phyloP scores from a whole-genome alignment of 2,329 filamentous ascomycete species.

The Atkinsonella hypoxylon region DNA sequence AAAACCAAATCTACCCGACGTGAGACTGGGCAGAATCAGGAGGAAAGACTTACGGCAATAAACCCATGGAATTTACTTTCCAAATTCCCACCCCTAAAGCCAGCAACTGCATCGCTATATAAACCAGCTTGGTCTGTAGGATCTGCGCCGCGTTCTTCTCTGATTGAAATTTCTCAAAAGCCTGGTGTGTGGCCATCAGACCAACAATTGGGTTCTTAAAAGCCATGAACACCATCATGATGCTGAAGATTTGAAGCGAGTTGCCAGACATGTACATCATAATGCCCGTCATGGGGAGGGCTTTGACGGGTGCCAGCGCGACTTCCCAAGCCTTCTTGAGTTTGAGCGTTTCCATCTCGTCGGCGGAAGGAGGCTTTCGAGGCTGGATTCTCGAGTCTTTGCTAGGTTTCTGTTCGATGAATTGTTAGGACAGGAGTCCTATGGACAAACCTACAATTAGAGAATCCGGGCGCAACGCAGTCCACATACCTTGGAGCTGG shows the following conservation, averaged over 20 bases:
- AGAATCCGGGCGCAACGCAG: no score
- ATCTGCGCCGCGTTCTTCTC: slow-evolving; percentile 63
- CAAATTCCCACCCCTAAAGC: slow-evolving; percentile 79
- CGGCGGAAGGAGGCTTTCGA: slow-evolving; percentile 58
- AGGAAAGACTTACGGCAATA: slow-evolving; percentile 63
- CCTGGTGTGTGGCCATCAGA: slow-evolving; percentile 67
- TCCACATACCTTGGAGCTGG: slow-evolving; percentile 43
- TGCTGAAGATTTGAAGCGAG: slow-evolving; percentile 95
- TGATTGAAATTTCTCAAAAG: slow-evolving; percentile 86
- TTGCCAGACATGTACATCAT: slow-evolving; percentile 99
- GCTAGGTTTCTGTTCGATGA: slow-evolving; percentile 31
- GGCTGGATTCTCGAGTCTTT: slow-evolving; percentile 37
- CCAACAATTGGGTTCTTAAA: slow-evolving; percentile 94
- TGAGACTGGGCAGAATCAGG: neutral
- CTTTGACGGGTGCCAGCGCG: slow-evolving; percentile 84
- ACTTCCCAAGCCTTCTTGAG: slow-evolving; percentile 99
- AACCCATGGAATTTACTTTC: slow-evolving; percentile 94
- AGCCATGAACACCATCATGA: slow-evolving; percentile 99
- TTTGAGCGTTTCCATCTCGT: slow-evolving; percentile 91
- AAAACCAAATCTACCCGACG: no score
- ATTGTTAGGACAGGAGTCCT: neutral
- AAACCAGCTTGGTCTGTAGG: slow-evolving; percentile 74
- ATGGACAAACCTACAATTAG: neutral
- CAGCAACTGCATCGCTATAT: slow-evolving; percentile 75
- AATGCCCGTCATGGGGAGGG: slow-evolving; percentile 93